A percentile compares a stretch with the other conserved stretches of the same genome.
Conservation (phyloP, 805 yeast genomes). For the Yamadazyma nakazawae region DNA sequence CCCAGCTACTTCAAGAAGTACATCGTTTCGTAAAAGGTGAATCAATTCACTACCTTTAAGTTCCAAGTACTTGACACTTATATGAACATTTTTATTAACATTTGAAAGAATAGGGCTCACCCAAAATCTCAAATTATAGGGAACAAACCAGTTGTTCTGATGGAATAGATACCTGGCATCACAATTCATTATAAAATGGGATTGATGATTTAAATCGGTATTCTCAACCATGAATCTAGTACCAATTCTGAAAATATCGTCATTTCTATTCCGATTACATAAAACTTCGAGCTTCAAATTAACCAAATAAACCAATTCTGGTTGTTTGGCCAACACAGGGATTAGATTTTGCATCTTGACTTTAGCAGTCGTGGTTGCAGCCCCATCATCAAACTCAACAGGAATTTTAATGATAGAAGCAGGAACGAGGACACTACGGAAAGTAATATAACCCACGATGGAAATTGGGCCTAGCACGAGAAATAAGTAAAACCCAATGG, state of each 20-base stretch:
- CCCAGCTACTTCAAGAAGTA: neutral
- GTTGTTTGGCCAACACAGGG: constrained; percentile 11
- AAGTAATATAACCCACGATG: constrained; percentile 30
- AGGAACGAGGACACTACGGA: constrained; percentile 35
- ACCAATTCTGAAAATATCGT: constrained; percentile 14
- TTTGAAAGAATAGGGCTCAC: constrained; percentile 28
- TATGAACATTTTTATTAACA: constrained; percentile 14
- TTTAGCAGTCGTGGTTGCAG: neutral
- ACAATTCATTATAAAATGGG: constrained; percentile 24
- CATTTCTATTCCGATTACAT: constrained; percentile 20
- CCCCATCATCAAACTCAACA: neutral
- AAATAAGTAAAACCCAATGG: constrained; percentile 20
- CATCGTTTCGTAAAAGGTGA: neutral
- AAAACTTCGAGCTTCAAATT: constrained; percentile 21
- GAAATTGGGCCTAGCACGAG: constrained; percentile 34
- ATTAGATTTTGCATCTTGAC: neutral
- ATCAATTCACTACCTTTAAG: constrained; percentile 1
- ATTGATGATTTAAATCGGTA: neutral
- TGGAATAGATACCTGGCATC: constrained; percentile 28
- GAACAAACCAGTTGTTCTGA: constrained; percentile 29
- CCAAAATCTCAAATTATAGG: constrained; percentile 37
- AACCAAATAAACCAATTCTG: constrained; percentile 18
- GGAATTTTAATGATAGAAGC: constrained; percentile 17
- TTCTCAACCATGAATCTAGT: constrained; percentile 3
- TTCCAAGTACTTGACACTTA: constrained; percentile 4